Percentiles rank a stretch among this genome's conserved stretches.
Conservation (phyloP, 768 basidiomycete species). For the Nevesoporus exiguus region DNA sequence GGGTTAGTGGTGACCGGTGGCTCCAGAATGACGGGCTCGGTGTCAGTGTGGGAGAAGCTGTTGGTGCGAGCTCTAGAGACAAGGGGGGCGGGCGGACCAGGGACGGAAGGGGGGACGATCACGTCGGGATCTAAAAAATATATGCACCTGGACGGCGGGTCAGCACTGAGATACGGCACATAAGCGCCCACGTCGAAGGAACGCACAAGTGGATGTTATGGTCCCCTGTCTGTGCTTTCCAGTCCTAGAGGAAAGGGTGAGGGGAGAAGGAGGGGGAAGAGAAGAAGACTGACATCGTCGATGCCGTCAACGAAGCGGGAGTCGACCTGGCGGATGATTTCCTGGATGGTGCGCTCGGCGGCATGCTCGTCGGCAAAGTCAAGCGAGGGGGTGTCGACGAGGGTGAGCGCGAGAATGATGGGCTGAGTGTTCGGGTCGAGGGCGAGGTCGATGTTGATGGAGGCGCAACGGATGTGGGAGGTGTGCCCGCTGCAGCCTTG, state of each 20-base stretch:
- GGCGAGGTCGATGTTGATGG: constrained; percentile 68
- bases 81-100: constrained; percentile 63
- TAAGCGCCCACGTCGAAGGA: constrained; percentile 31
- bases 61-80: constrained; percentile 65
- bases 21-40: constrained; percentile 76
- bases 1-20: constrained; percentile 75
- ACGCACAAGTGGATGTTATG: constrained; percentile 80
- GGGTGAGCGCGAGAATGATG: constrained; percentile 57
- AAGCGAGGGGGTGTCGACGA: constrained; percentile 80
- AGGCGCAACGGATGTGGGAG: constrained; percentile 64
- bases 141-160: constrained; percentile 56
- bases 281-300: constrained; percentile 61
- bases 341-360: constrained; percentile 60
- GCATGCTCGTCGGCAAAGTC: constrained; percentile 66
- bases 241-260: constrained; percentile 47
- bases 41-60: constrained; percentile 68
- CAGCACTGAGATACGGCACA: constrained; percentile 14
- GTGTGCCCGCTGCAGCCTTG: constrained; percentile 73
- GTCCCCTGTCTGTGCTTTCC: constrained; percentile 66
- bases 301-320: constrained; percentile 67
- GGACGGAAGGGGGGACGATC: constrained; percentile 68
- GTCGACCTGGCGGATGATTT: constrained; percentile 72
- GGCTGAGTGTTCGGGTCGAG: constrained; percentile 43
- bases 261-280: constrained; percentile 17
- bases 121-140: constrained; percentile 85